A percentile compares a stretch with the other conserved stretches of the same genome.
Conservation (phyloP, 2,329 filamentous ascomycete genomes). For the Colletotrichum graminicola region DNA sequence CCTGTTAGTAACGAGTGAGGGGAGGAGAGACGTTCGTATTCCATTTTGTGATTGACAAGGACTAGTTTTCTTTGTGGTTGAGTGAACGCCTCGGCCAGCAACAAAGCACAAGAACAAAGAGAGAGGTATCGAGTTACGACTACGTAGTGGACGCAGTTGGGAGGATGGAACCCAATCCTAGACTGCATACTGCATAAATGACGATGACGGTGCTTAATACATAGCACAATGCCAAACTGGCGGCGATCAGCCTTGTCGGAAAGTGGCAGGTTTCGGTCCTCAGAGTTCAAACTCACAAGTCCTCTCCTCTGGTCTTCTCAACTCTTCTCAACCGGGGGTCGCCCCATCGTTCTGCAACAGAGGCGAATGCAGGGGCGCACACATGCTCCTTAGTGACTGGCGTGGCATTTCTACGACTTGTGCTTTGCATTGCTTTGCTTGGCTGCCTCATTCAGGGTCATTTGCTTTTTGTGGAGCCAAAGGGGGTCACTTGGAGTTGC, state of each 20-base stretch:
- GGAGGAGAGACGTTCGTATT: slow-evolving; percentile 5
- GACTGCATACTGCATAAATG: slow-evolving; percentile 22
- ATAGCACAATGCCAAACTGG: slow-evolving; percentile 36
- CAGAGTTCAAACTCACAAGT: not conserved
- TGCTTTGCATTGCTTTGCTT: slow-evolving; percentile 31
- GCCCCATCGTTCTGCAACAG: slow-evolving; percentile 41
- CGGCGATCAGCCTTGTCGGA: slow-evolving; percentile 35
- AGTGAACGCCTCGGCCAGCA: not conserved
- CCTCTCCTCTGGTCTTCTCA: not conserved
- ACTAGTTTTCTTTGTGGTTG: not conserved
- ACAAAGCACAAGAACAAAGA: slow-evolving; percentile 23
- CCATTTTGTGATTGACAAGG: slow-evolving; percentile 8
- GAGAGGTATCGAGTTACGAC: not conserved
- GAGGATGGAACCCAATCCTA: slow-evolving; percentile 9
- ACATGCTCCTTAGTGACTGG: slow-evolving; percentile 13
- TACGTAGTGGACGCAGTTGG: not conserved
- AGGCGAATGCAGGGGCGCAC: slow-evolving; percentile 40
- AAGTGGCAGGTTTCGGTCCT: slow-evolving; percentile 8
- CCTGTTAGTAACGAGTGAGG: slow-evolving; percentile 5
- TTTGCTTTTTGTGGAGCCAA: slow-evolving; percentile 34
- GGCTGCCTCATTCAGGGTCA: slow-evolving; percentile 40
- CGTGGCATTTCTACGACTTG: slow-evolving; percentile 14
- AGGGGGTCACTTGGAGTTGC: slow-evolving; percentile 3
- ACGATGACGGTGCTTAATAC: slow-evolving; percentile 34
- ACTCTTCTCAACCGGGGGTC: slow-evolving; percentile 23